Evolutionary conservation across 225 moss, liverwort and hornwort species (phyloP).

Genomic region (Antitrichia curtipendula): DNA sequence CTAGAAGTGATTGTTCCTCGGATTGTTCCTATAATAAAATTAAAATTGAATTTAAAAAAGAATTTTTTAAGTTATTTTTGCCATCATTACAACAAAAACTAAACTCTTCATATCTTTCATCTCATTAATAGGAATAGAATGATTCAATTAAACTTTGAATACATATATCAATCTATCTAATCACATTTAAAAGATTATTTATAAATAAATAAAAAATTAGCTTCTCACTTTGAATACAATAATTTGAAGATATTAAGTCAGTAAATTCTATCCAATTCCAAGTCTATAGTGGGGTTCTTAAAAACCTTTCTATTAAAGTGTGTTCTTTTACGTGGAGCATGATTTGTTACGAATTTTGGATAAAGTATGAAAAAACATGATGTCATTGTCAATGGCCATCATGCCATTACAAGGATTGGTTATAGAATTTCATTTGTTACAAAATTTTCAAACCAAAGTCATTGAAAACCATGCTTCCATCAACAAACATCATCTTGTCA

Average conservation of each 20-base stretch:
- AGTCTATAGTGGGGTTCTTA: background rate
- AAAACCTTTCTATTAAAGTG: background rate
- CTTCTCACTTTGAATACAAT: background rate
- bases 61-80: accelerated
- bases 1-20: too few species aligned
- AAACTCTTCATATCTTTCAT: background rate
- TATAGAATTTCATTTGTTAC: too few species aligned
- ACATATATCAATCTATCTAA: background rate
- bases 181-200: background rate
- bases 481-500: too few species aligned
- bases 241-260: background rate
- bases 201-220: accelerated
- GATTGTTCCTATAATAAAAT: too few species aligned
- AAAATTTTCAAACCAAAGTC: too few species aligned
- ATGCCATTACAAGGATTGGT: too few species aligned
- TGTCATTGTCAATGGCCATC: too few species aligned
- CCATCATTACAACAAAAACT: background rate
- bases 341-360: too few species aligned
- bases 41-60: background rate
- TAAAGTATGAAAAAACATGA: too few species aligned
- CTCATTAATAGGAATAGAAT: background rate
- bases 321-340: background rate
- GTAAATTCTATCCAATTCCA: background rate
- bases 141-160: background rate
- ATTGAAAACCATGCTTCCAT: too few species aligned